A percentile compares a stretch with the other conserved stretches of the same genome.
phyloP scores from a whole-genome alignment of 2,329 filamentous ascomycete species.

The Microdochium nivale region DNA sequence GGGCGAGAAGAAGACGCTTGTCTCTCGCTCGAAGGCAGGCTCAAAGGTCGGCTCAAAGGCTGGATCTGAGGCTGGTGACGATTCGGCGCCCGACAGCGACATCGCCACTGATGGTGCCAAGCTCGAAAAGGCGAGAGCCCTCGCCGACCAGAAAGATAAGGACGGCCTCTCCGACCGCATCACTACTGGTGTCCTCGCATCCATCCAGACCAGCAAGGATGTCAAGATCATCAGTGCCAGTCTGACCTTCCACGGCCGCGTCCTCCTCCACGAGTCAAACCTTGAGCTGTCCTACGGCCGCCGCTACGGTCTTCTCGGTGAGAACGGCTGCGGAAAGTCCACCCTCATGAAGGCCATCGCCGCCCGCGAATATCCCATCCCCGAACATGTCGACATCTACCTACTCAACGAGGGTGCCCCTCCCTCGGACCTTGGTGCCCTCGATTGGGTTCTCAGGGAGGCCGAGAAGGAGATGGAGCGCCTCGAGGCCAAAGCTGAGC shows the following conservation, averaged over 20 bases:
- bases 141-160: conserved; percentile 90
- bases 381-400: conserved; percentile 96
- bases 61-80: conserved; percentile 63
- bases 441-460: conserved; percentile 96
- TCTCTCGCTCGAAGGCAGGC: conserved; percentile 55
- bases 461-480: conserved; percentile 87
- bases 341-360: conserved; percentile 95
- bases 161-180: conserved; percentile 94
- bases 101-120: conserved; percentile 65
- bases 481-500: conserved; percentile 81
- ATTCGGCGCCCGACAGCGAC: conserved; percentile 50
- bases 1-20: conserved; percentile 68
- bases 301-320: conserved; percentile 88
- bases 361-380: conserved; percentile 89
- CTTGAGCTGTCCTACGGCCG: conserved; percentile 89
- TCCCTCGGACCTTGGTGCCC: conserved; percentile 76
- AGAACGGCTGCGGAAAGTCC: conserved; percentile 99
- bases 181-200: conserved; percentile 92
- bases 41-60: conserved; percentile 62
- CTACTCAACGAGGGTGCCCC: conserved; percentile 95
- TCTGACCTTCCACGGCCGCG: conserved; percentile 94
- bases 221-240: conserved; percentile 94
- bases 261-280: conserved; percentile 88
- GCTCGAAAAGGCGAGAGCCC: conserved; percentile 73
- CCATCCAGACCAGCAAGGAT: conserved; percentile 76